These are phyloP conservation scores for Cryomyces antarcticus DNA, from an alignment of 495 filamentous ascomycete genomes.

Conservation along the genomic window DNA sequence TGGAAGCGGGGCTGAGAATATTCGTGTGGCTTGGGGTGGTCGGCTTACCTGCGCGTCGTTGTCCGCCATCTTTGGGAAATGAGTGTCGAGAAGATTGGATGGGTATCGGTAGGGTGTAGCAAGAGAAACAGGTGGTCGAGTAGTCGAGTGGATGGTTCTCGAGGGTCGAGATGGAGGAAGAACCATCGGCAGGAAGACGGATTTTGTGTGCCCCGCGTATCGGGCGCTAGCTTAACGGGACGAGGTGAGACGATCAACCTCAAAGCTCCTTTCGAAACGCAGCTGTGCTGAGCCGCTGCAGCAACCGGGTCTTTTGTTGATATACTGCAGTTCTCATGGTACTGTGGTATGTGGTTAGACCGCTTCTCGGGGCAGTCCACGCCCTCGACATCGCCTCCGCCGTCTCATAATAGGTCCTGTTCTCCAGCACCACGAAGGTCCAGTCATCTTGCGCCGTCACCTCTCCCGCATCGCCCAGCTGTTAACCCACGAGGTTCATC, in stretches of 20 bases:
- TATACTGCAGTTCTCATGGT: too few relatives aligned
- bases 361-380: conserved; percentile 56
- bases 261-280: too few relatives aligned
- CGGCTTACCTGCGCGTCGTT: conserved; percentile 36
- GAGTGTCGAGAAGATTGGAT: conserved; percentile 9
- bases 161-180: not conserved
- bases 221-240: too few relatives aligned
- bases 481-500: conserved; percentile 41
- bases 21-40: conserved; percentile 4
- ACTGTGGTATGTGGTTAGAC: conserved; percentile 59
- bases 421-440: conserved; percentile 51
- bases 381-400: conserved; percentile 36
- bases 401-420: conserved; percentile 36
- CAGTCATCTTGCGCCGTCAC: conserved; percentile 35
- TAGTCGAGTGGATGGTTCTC: not conserved
- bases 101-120: conserved; percentile 3
- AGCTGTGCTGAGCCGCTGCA: too few relatives aligned
- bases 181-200: not conserved
- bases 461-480: conserved; percentile 34
- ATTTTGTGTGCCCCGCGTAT: too few relatives aligned
- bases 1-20: not conserved
- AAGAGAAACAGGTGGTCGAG: conserved; percentile 4
- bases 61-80: conserved; percentile 32
- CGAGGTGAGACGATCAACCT: too few relatives aligned
- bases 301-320: too few relatives aligned